Conservation (phyloP, 305 asterid species). For the Rubia tinctorum region DNA sequence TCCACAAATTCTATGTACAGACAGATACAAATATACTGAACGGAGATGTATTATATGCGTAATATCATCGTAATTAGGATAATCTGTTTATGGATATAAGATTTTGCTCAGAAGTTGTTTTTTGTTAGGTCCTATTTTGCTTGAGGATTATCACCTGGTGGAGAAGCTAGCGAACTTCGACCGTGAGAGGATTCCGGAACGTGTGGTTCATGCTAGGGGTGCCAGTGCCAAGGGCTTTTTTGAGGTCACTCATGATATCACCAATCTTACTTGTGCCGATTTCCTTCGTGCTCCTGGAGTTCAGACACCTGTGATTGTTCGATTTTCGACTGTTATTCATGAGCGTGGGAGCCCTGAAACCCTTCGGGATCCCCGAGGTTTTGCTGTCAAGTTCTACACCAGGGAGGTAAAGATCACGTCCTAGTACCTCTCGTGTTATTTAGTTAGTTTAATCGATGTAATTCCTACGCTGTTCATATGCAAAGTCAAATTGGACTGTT, state of each 20-base stretch:
- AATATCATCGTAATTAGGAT: too few species aligned
- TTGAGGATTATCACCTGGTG: constrained; percentile 87
- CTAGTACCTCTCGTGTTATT: neutral
- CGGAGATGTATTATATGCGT: too few species aligned
- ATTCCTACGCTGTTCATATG: neutral
- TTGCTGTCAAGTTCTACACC: constrained; percentile 92
- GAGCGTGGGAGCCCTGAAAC: constrained; percentile 99
- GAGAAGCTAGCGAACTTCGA: constrained; percentile 92
- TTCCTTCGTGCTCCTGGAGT: constrained; percentile 93
- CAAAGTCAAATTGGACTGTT: neutral
- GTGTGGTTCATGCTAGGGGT: constrained; percentile 93
- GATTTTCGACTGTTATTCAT: constrained; percentile 91
- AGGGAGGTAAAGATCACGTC: constrained; percentile 56
- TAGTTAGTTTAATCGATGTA: neutral
- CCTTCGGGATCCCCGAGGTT: constrained; percentile 87
- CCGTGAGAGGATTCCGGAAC: constrained; percentile 93
- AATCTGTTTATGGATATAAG: too few species aligned
- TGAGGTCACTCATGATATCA: constrained; percentile 88
- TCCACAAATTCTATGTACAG: too few species aligned
- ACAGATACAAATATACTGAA: too few species aligned
- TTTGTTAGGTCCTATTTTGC: constrained; percentile 78
- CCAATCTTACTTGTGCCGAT: constrained; percentile 87
- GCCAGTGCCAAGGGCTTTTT: constrained; percentile 98
- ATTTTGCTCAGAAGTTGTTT: too few species aligned
- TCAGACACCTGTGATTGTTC: constrained; percentile 77